Evolutionary conservation across 1,284 basidiomycete species (phyloP), one percentile per base, ranked within the genome.

Genomic region (Ganoderma lucidum): DNA sequence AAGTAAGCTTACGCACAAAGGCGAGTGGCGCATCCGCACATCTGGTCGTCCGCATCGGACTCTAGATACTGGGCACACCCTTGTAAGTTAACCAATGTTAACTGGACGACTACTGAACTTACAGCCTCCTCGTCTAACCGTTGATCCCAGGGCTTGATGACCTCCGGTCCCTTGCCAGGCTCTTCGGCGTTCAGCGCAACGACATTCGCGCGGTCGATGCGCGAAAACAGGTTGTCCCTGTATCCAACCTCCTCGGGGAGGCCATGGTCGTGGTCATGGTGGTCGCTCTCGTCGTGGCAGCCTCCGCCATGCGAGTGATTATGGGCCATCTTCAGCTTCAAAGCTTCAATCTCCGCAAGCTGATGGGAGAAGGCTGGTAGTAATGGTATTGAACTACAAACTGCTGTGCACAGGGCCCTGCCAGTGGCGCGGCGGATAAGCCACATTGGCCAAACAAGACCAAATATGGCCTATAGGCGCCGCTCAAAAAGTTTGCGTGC

Each of bases 1-100:
- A 12, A 0, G 37, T 58, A 6, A 68, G 55, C 6, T 12, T 10
- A 23, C 28, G 3, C 4, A 23, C 32, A 45, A 35, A 59, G 19
- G 15, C 35, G 14, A 9, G 2, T 37, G 15, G 23, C 23, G 32
- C 63, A 65, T 69, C 67, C 85, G 73, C 79, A 93, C 93, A 95
- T 80, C 80, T 95, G 92, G 77, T 94, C 93, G 78, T 95, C 93
- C 45, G 90, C 91, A 73, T 95, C 94, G 15, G 93, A 95, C 78
- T 93, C 90, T 53, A 95, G 73, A 73, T 82, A 93, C 93, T 95
- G 68, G 56, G 14, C 6, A 39, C 59, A 23, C 51, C 69, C 74
- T 62, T 1, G 28, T 5, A 60, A 39, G 19, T 32, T 8, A 19
- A 17, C 28, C 17, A 28, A 28, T 23, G 10, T 30, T 42, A 15